Evolutionary conservation across 2,329 filamentous ascomycete genomes (phyloP).

Genomic region (Coniochaeta sp.): DNA sequence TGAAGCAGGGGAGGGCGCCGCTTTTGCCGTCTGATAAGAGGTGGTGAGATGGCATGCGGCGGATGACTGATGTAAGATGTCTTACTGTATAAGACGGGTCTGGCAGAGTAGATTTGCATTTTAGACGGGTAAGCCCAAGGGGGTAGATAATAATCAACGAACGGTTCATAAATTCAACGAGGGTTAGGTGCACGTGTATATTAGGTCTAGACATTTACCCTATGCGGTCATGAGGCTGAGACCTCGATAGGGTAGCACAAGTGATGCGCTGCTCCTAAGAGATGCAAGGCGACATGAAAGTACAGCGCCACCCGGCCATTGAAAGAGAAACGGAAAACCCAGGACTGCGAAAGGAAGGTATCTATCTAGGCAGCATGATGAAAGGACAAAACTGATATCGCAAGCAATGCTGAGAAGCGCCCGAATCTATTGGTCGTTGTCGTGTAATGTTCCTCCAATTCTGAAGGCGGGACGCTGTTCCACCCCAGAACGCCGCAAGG

Average conservation of each 20-base stretch:
- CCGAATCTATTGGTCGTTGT: neutral
- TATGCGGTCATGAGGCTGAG: neutral
- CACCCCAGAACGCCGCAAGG: neutral
- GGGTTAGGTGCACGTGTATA: too few relatives aligned
- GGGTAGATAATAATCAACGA: too few relatives aligned
- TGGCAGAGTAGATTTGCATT: neutral
- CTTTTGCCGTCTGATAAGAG: neutral
- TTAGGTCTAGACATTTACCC: too few relatives aligned
- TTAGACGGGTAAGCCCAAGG: too few relatives aligned
- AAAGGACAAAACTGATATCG: neutral
- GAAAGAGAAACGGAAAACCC: neutral
- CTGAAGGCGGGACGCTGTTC: neutral
- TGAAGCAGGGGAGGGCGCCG: neutral
- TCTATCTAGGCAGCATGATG: neutral
- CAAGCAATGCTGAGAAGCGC: neutral
- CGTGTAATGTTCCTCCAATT: neutral
- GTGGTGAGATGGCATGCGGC: neutral
- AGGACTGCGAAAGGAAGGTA: neutral
- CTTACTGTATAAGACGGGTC: neutral
- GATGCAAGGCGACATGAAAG: neutral
- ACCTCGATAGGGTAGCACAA: neutral
- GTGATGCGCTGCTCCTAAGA: neutral
- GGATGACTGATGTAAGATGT: neutral
- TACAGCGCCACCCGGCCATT: neutral
- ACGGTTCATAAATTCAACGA: too few relatives aligned